Conservation (phyloP, 1,284 basidiomycete species). For the Peniophora sp. region DNA sequence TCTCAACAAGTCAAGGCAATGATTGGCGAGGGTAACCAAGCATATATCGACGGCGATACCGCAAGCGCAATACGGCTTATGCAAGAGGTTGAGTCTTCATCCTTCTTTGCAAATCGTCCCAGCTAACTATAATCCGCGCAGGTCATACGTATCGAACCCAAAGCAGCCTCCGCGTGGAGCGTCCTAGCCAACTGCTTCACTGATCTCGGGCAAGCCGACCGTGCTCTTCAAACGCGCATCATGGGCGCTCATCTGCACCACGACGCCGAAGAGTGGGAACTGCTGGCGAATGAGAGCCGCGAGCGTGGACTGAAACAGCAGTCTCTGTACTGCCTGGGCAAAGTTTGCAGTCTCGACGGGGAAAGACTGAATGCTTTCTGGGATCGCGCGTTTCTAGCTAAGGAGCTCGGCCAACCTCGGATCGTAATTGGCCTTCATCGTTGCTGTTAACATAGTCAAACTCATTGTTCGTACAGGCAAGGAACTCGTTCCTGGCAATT, state of each 20-base stretch:
- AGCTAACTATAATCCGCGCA: too few species aligned
- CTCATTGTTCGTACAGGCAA: slow-evolving; percentile 43
- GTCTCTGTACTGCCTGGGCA: slow-evolving; percentile 87
- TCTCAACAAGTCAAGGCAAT: slow-evolving; percentile 78
- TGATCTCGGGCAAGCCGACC: slow-evolving; percentile 60
- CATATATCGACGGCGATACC: slow-evolving; percentile 70
- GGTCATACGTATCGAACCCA: slow-evolving; percentile 89
- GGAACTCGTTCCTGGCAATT: slow-evolving; percentile 69
- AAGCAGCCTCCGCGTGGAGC: slow-evolving; percentile 78
- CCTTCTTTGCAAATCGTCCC: too few species aligned
- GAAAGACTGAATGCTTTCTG: slow-evolving; percentile 82
- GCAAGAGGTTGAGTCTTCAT: slow-evolving; percentile 58
- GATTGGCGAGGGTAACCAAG: slow-evolving; percentile 83
- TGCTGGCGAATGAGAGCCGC: slow-evolving; percentile 62
- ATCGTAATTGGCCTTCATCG: slow-evolving; percentile 35
- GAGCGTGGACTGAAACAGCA: slow-evolving; percentile 72
- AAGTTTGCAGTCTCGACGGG: slow-evolving; percentile 75
- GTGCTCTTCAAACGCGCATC: slow-evolving; percentile 78
- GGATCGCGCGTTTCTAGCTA: slow-evolving; percentile 83
- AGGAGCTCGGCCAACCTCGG: slow-evolving; percentile 64
- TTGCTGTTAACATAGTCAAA: neutral
- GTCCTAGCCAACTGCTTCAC: slow-evolving; percentile 78
- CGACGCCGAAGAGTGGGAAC: slow-evolving; percentile 84
- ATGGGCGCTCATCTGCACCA: slow-evolving; percentile 86
- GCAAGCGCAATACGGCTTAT: slow-evolving; percentile 71